These are phyloP conservation scores for Magnolia changhungtana DNA, from an alignment of 164 flowering plant genomes.

Conservation along the genomic window DNA sequence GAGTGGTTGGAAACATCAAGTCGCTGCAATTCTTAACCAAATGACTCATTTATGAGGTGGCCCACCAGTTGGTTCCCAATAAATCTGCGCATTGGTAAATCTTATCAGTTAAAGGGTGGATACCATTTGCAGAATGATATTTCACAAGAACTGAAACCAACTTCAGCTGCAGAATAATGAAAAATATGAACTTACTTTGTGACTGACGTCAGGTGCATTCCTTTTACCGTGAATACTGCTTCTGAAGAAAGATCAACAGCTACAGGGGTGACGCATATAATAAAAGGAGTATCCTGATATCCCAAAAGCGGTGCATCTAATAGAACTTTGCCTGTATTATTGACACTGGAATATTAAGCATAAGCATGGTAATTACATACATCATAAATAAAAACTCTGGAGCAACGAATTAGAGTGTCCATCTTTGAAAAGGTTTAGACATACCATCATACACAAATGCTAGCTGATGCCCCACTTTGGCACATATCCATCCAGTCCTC, in stretches of 20 bases:
- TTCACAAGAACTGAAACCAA: no score
- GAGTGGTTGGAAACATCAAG: no score
- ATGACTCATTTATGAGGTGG: no score
- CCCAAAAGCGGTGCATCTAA: conserved; percentile 8
- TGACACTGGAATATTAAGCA: not conserved
- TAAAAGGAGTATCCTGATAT: conserved; percentile 19
- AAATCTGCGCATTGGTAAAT: no score
- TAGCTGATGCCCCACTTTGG: conserved; percentile 46
- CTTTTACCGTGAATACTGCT: conserved; percentile 50
- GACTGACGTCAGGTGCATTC: conserved; percentile 8
- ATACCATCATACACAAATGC: conserved; percentile 58
- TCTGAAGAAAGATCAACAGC: conserved; percentile 46
- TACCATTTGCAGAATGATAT: no score
- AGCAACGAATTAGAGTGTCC: no score
- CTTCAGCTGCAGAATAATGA: no score
- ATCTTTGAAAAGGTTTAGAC: conserved; percentile 5
- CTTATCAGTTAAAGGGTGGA: no score
- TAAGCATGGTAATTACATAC: no score
- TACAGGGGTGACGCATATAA: conserved; percentile 54
- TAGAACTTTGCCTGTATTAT: conserved; percentile 10
- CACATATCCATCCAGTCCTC: conserved; percentile 70
- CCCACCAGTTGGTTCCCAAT: no score
- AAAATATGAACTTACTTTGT: not conserved
- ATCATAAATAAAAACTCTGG: not conserved
- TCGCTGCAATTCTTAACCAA: no score